These are phyloP conservation scores for Rhynchospora breviuscula DNA, from an alignment of 176 grass and related monocot genomes.

Conservation along the genomic window DNA sequence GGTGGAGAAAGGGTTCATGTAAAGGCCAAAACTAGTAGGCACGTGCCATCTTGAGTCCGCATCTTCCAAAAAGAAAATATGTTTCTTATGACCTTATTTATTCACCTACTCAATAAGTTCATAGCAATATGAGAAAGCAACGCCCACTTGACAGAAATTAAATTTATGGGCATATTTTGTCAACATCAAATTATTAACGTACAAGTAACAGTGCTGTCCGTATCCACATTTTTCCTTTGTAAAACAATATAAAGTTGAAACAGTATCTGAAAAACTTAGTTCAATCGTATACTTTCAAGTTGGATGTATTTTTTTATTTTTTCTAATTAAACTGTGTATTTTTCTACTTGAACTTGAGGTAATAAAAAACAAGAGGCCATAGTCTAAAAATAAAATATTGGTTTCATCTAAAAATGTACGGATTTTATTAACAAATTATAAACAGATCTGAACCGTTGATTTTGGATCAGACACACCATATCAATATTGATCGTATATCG, in stretches of 20 bases:
- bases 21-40: conserved; percentile 6
- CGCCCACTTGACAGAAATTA: not conserved
- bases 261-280: not conserved
- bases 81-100: not conserved
- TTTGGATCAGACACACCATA: too few relatives aligned
- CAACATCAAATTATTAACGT: not conserved
- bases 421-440: too few relatives aligned
- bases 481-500: too few relatives aligned
- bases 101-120: not conserved
- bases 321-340: not conserved
- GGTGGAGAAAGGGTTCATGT: conserved; percentile 14
- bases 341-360: too few relatives aligned
- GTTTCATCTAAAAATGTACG: too few relatives aligned
- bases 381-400: too few relatives aligned
- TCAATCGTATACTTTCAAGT: not conserved
- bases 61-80: not conserved
- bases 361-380: too few relatives aligned
- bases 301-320: not conserved
- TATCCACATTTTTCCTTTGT: not conserved
- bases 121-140: not conserved
- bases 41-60: not conserved
- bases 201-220: not conserved
- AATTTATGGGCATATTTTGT: not conserved
- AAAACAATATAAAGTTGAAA: not conserved
- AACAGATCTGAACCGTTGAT: too few relatives aligned